Evolutionary conservation across 106 monocot species (phyloP).

Genomic region (Alisma plantagoaquatica): DNA sequence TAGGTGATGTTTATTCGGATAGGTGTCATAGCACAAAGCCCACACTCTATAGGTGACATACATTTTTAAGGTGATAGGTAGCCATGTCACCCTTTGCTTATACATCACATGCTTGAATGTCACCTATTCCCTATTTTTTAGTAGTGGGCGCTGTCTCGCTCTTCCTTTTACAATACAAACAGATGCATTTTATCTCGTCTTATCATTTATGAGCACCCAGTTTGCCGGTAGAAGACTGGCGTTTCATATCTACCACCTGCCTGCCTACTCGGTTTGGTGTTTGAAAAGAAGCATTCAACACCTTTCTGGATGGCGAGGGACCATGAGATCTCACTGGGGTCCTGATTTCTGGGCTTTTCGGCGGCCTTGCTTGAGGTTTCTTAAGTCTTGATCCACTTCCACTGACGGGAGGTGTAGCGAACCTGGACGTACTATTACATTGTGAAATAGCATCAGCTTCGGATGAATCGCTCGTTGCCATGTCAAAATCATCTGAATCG

Average conservation of each 20-base stretch:
- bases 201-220: no score
- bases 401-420: background rate
- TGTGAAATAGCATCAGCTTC: constrained; percentile 71
- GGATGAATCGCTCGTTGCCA: constrained; percentile 82
- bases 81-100: no score
- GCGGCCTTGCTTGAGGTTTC: constrained; percentile 3
- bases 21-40: no score
- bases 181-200: no score
- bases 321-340: constrained; percentile 2
- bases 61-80: no score
- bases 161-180: no score
- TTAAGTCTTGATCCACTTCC: constrained; percentile 6
- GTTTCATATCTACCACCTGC: background rate
- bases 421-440: background rate
- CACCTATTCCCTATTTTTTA: no score
- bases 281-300: constrained; percentile 5
- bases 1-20: no score
- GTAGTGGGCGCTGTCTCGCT: no score
- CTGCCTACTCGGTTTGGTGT: constrained; percentile 6
- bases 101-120: no score
- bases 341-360: constrained; percentile 12
- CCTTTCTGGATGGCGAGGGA: constrained; percentile 6
- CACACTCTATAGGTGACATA: no score
- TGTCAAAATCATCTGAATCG: constrained; percentile 62
- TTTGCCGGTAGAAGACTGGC: constrained; percentile 6